Evolutionary conservation across 352 stramenopile species (phyloP).

Genomic region (Plasmopara viticola): DNA sequence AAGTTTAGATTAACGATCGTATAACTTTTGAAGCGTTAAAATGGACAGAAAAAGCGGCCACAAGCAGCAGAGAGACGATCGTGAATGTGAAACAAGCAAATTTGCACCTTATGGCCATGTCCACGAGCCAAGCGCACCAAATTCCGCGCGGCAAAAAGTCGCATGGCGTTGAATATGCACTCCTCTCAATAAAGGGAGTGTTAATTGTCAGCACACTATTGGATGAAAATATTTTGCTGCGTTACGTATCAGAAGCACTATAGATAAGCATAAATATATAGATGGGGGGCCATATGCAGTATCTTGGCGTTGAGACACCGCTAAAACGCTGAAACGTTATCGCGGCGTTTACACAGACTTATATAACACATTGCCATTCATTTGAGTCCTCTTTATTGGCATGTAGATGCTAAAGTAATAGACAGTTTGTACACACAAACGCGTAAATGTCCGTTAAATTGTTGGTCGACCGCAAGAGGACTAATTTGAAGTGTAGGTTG

Average conservation of each 20-base stretch:
- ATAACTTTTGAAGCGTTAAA: not conserved
- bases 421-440: no score
- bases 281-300: no score
- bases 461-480: slow-evolving; percentile 11
- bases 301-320: no score
- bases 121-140: slow-evolving; percentile 22
- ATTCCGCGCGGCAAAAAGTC: slow-evolving; percentile 23
- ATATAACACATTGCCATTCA: no score
- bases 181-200: not conserved
- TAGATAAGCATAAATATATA: no score
- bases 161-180: slow-evolving; percentile 15
- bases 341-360: no score
- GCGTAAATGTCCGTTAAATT: no score
- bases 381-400: no score
- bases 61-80: no score
- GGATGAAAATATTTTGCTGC: slow-evolving; percentile 2
- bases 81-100: not conserved
- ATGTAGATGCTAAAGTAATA: no score
- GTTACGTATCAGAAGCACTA: not conserved
- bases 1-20: slow-evolving; percentile 6
- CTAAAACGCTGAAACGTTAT: no score
- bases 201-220: not conserved
- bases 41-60: not conserved
- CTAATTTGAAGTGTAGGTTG: slow-evolving; percentile 2
- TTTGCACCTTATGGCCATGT: slow-evolving; percentile 28